These are phyloP conservation scores for Diaporthe amygdali DNA, from an alignment of 2,329 filamentous ascomycete genomes.

Conservation along the genomic window DNA sequence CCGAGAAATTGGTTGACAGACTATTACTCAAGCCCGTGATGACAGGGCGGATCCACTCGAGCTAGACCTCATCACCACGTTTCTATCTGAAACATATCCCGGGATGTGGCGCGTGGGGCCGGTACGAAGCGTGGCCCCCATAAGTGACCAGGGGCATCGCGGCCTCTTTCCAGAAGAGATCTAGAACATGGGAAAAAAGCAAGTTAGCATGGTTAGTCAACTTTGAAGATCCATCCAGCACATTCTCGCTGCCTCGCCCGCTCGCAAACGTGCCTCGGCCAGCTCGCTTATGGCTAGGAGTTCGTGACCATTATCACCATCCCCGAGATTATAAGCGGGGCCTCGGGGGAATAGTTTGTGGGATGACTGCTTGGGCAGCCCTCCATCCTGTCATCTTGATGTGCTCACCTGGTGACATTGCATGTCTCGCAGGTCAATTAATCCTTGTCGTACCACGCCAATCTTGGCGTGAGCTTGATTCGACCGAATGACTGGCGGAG, in stretches of 20 bases:
- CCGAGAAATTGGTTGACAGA: neutral
- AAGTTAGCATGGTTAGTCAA: neutral
- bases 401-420: neutral
- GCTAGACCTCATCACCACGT: neutral
- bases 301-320: neutral
- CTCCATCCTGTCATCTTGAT: neutral
- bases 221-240: neutral
- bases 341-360: neutral
- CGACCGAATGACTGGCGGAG: neutral
- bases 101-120: neutral
- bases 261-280: neutral
- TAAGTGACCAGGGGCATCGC: neutral
- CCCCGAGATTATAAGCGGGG: slow-evolving; percentile 1
- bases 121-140: neutral
- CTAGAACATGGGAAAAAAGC: neutral
- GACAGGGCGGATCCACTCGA: neutral
- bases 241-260: no score
- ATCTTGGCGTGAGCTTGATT: slow-evolving; percentile 1
- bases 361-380: no score
- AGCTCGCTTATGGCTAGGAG: neutral
- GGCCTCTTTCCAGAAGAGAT: neutral
- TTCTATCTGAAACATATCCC: slow-evolving; percentile 9
- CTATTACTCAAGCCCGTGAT: neutral
- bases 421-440: neutral
- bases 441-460: neutral